Conservation (phyloP, 495 filamentous ascomycete species). For the Neurospora tetrasperma region DNA sequence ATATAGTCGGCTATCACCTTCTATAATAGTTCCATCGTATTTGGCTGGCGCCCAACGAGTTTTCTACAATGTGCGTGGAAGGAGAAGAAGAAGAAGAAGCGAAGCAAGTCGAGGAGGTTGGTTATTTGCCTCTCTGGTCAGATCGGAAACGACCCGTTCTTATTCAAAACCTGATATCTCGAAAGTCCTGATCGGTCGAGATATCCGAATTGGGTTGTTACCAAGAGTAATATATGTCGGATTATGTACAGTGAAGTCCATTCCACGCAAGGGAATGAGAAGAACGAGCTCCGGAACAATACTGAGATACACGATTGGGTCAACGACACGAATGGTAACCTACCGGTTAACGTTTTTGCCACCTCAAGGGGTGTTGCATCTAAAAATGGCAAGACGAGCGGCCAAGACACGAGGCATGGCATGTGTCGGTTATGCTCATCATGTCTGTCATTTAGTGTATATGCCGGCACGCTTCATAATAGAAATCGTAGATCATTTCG, state of each 20-base stretch:
- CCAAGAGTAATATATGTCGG: not conserved
- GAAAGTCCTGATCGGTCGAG: not conserved
- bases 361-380: not conserved
- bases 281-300: not conserved
- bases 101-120: not conserved
- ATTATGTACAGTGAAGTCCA: not conserved
- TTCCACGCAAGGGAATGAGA: not conserved
- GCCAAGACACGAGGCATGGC: not conserved
- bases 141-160: not conserved
- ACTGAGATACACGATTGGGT: not conserved
- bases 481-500: not conserved
- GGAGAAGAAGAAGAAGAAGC: not conserved
- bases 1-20: not conserved
- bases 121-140: not conserved
- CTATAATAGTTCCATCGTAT: not conserved
- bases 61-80: not conserved
- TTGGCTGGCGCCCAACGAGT: not conserved
- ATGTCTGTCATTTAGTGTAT: not conserved
- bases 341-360: not conserved
- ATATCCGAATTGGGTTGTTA: not conserved
- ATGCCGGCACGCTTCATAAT: not conserved
- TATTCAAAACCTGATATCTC: not conserved
- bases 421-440: not conserved
- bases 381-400: not conserved
- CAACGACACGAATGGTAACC: not conserved